These are phyloP conservation scores for Podochytrium sp. DNA, from an alignment of 192 early-diverging fungal genomes.

Conservation along the genomic window DNA sequence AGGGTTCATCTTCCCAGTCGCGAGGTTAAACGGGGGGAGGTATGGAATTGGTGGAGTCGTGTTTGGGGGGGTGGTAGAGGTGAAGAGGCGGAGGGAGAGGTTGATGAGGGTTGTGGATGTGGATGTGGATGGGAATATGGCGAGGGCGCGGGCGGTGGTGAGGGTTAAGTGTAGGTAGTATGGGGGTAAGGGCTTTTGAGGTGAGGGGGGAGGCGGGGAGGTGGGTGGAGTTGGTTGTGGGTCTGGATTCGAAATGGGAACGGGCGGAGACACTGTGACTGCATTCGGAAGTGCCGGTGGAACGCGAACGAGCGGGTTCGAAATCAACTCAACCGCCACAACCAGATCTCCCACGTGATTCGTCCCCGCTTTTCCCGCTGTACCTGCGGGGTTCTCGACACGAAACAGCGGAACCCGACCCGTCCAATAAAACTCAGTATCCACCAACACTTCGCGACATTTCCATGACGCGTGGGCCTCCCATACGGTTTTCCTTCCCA, in stretches of 20 bases:
- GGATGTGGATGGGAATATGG: constrained; percentile 28
- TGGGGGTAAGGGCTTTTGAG: constrained; percentile 16
- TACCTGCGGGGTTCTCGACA: neutral
- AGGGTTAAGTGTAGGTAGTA: constrained; percentile 40
- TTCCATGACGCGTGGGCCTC: constrained; percentile 23
- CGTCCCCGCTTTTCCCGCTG: neutral
- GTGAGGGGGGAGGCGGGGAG: neutral
- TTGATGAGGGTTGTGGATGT: constrained; percentile 21
- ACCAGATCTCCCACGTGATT: constrained; percentile 14
- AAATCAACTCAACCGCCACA: constrained; percentile 23
- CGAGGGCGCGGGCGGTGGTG: constrained; percentile 36
- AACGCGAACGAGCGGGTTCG: neutral
- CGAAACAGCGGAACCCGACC: constrained; percentile 36
- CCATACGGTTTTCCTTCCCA: constrained; percentile 16
- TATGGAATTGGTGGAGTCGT: constrained; percentile 43
- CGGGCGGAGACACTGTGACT: neutral
- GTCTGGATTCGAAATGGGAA: neutral
- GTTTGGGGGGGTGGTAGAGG: constrained; percentile 26
- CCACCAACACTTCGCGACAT: constrained; percentile 26
- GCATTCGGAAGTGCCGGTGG: neutral
- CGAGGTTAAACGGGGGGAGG: constrained; percentile 43
- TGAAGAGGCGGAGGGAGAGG: constrained; percentile 40
- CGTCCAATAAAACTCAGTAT: constrained; percentile 21
- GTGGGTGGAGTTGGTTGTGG: neutral
- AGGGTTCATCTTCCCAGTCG: constrained; percentile 35